These are phyloP conservation scores for Kwoniella dendrophila DNA, from an alignment of 768 basidiomycete genomes.

Conservation along the genomic window DNA sequence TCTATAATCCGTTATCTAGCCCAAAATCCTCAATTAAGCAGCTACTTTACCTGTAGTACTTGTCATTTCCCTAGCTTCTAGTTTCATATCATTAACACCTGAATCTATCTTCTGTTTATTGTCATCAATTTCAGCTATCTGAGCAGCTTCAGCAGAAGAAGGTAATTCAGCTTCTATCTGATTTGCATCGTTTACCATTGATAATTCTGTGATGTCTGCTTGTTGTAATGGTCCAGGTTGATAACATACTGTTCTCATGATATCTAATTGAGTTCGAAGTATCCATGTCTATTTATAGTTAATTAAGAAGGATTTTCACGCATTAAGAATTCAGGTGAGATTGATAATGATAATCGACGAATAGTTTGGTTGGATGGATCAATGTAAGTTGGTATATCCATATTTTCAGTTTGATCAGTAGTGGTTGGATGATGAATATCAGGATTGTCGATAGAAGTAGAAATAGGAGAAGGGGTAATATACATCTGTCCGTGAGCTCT, in stretches of 20 bases:
- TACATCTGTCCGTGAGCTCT: slow-evolving; percentile 39
- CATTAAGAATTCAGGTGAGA: slow-evolving; percentile 4
- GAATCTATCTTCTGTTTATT: neutral
- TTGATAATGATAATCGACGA: slow-evolving; percentile 4
- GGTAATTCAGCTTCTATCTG: slow-evolving; percentile 11
- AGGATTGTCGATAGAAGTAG: neutral
- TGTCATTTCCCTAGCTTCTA: neutral
- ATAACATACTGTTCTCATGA: slow-evolving; percentile 44
- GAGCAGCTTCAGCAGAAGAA: neutral
- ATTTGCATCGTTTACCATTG: slow-evolving; percentile 22
- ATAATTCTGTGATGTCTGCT: slow-evolving; percentile 45
- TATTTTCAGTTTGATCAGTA: neutral
- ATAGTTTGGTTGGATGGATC: neutral
- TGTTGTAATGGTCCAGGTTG: slow-evolving; percentile 41
- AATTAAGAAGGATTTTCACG: slow-evolving; percentile 4
- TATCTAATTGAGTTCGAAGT: slow-evolving; percentile 38
- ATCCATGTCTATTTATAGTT: slow-evolving; percentile 33
- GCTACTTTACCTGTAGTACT: slow-evolving; percentile 10
- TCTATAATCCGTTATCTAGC: too few species aligned
- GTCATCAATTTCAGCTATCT: neutral
- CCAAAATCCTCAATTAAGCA: neutral
- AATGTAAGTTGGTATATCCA: neutral
- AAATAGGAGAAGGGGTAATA: neutral
- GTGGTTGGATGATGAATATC: neutral
- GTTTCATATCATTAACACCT: neutral